A percentile compares a stretch with the other conserved stretches of the same genome.
Conservation (phyloP, 2,329 filamentous ascomycete genomes). For the Hypoxylon sp. region DNA sequence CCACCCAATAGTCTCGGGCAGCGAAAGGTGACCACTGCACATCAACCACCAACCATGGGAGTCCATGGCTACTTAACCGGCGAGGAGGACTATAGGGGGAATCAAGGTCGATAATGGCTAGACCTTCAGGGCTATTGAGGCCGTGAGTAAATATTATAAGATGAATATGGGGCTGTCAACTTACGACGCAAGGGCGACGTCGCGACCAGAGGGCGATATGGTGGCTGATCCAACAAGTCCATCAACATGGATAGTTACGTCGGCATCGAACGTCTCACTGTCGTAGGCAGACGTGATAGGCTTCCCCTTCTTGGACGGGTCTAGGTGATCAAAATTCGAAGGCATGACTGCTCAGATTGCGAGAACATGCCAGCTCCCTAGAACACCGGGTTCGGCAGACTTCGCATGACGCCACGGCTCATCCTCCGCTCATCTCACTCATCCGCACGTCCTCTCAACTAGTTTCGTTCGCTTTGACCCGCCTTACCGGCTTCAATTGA, state of each 20-base stretch:
- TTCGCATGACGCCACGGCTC: slow-evolving; percentile 25
- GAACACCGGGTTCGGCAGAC: slow-evolving; percentile 26
- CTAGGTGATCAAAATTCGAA: slow-evolving; percentile 59
- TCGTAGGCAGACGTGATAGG: slow-evolving; percentile 78
- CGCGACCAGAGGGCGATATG: slow-evolving; percentile 90
- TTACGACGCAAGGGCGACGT: slow-evolving; percentile 87
- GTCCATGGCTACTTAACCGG: slow-evolving; percentile 82
- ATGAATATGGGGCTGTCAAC: slow-evolving; percentile 45
- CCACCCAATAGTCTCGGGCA: slow-evolving; percentile 89
- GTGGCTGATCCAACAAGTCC: slow-evolving; percentile 88
- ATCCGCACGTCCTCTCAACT: not conserved
- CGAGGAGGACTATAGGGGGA: slow-evolving; percentile 88
- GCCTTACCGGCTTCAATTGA: not conserved
- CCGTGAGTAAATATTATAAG: slow-evolving; percentile 33
- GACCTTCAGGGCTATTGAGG: slow-evolving; percentile 75
- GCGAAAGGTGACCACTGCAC: slow-evolving; percentile 98
- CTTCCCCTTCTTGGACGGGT: slow-evolving; percentile 68
- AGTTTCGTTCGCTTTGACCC: not conserved
- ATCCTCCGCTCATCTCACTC: slow-evolving; percentile 25
- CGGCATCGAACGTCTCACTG: slow-evolving; percentile 87
- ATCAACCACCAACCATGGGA: slow-evolving; percentile 95
- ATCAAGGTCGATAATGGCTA: slow-evolving; percentile 93
- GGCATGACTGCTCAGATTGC: slow-evolving; percentile 57
- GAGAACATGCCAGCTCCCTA: slow-evolving; percentile 42
- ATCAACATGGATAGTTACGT: slow-evolving; percentile 86